Evolutionary conservation across 805 yeast species (phyloP), one percentile per base, ranked within the genome.

Genomic region (Spathaspora sp.): DNA sequence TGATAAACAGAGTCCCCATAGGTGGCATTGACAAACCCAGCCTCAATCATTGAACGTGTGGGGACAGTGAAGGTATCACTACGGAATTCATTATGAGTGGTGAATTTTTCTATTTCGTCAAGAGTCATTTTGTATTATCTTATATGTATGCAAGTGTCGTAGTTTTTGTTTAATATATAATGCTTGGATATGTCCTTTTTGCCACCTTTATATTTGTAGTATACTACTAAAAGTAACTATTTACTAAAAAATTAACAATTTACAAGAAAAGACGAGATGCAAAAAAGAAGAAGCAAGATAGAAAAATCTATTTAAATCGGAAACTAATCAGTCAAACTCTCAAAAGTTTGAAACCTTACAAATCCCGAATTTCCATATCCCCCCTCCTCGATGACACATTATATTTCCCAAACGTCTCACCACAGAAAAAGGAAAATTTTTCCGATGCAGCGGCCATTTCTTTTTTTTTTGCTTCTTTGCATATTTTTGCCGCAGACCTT

Each of bases 1-100:
- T 70, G 65, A 57, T 74, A 74, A 2, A 74, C 78, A 4, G 77
- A 63, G 54, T 74, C 78, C 3, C 78, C 78, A 20, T 66, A 61
- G 0, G 75, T 60, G n/a, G 75, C 58, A 10, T 53, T 55, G 29
- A 57, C 31, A 11, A 57, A 38, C 28, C 91, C 83, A 53, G 76
- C 76, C 20, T 56, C 58, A 17, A 87, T 65, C 93, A 91, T 89
- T 32, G 80, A 73, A 42, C 73, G 74, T 0, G 96, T 82, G 29
- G 97, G 97, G 8, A 88, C 87, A 2, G 97, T 91, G 76, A 90
- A 89, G 0, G 97, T 92, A 67, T 92, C 98, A 60, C 67, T 70
- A 49, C 78, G 63, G 58, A 73, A 73, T 56, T 73, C 78, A 54
- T 72, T 72, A 50, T 59, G 62, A 9, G 77, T 70, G 35, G 69